Evolutionary conservation across 2,329 filamentous ascomycete genomes (phyloP).

Genomic region (Pyrenochaeta sp.): DNA sequence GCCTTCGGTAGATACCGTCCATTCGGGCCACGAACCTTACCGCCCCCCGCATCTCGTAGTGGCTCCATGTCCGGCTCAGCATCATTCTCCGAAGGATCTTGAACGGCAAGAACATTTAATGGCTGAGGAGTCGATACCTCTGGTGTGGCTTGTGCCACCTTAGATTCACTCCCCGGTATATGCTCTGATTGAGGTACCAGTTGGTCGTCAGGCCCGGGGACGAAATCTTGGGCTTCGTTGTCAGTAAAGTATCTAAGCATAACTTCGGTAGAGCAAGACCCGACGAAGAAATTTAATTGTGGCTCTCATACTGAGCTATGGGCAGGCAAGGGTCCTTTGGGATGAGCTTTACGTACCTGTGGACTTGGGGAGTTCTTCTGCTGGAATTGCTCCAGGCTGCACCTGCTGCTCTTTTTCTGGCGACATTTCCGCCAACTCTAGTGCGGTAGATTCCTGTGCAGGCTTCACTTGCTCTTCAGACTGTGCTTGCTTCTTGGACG

Average conservation of each 20-base stretch:
- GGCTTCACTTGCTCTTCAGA: neutral
- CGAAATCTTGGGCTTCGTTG: neutral
- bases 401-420: neutral
- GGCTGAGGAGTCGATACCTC: neutral
- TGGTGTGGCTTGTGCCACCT: neutral
- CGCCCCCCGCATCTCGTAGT: conserved; percentile 14
- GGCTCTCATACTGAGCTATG: too few relatives aligned
- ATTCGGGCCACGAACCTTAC: conserved; percentile 25
- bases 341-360: too few relatives aligned
- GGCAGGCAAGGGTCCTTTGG: too few relatives aligned
- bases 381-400: neutral
- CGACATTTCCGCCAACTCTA: neutral
- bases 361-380: neutral
- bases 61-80: neutral
- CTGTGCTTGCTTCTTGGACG: neutral
- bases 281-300: neutral
- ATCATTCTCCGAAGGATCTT: neutral
- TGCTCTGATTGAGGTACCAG: neutral
- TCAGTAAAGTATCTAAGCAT: neutral
- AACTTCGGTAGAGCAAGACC: neutral
- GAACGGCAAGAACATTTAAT: neutral
- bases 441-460: neutral
- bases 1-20: conserved; percentile 21
- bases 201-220: neutral
- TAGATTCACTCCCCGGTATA: neutral